A percentile compares a stretch with the other conserved stretches of the same genome.
Evolutionary conservation across 2,329 filamentous ascomycete genomes (phyloP).

Genomic region (Fusarium foetens): DNA sequence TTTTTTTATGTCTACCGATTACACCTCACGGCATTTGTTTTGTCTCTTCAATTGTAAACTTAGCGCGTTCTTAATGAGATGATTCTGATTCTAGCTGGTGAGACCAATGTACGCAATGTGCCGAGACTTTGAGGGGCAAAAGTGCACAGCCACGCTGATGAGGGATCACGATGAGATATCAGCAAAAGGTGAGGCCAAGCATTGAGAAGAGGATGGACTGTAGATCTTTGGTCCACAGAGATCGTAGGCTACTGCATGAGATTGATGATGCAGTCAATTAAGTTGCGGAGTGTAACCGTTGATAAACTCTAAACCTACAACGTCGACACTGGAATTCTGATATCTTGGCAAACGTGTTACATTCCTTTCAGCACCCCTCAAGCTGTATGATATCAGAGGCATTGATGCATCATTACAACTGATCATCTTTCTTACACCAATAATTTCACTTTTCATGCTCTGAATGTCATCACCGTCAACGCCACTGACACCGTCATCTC

Average conservation of each 20-base stretch:
- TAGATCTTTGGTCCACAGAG: neutral
- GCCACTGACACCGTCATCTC: slow-evolving; percentile 29
- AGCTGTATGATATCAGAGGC: slow-evolving; percentile 4
- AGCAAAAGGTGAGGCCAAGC: neutral
- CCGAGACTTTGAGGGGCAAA: slow-evolving; percentile 18
- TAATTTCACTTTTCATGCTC: neutral
- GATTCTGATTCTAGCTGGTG: neutral
- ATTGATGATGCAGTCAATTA: neutral
- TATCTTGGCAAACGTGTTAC: neutral
- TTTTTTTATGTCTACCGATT: slow-evolving; percentile 13
- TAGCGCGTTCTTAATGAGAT: slow-evolving; percentile 28
- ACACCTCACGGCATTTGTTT: neutral
- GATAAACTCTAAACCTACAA: neutral
- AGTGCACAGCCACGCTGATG: slow-evolving; percentile 28
- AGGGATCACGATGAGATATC: neutral
- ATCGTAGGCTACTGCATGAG: neutral
- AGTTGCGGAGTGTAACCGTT: slow-evolving; percentile 3
- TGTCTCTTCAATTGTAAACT: neutral
- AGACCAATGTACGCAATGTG: neutral
- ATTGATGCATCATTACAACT: neutral
- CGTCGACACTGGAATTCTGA: neutral
- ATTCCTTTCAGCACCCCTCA: neutral
- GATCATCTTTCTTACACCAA: slow-evolving; percentile 4
- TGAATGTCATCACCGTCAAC: slow-evolving; percentile 11
- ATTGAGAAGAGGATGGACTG: neutral